Evolutionary conservation across 1,284 basidiomycete genomes (phyloP).

Genomic region (Rugosomyces carneus): DNA sequence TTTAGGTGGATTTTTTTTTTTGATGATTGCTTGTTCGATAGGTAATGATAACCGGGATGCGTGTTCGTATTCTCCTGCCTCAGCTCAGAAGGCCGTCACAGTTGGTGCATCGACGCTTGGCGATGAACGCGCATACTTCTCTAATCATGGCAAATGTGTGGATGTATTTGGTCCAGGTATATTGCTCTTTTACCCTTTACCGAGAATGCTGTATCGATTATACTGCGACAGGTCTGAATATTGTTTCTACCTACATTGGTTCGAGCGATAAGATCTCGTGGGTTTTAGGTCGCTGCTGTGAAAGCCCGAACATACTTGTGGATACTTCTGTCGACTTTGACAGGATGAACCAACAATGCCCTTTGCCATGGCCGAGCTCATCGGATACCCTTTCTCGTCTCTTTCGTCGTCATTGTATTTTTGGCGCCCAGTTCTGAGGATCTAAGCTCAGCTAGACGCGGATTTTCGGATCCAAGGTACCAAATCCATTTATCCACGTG

Average conservation of each 20-base stretch:
- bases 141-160: conserved; percentile 74
- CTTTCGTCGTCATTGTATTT: neutral
- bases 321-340: neutral
- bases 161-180: conserved; percentile 78
- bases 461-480: neutral
- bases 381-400: neutral
- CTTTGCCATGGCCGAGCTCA: neutral
- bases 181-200: conserved; percentile 1
- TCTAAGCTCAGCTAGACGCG: neutral
- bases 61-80: conserved; percentile 80
- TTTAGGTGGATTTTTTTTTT: neutral
- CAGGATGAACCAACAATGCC: neutral
- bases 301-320: neutral
- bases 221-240: conserved; percentile 52
- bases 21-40: conserved; percentile 16
- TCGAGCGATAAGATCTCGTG: conserved; percentile 26
- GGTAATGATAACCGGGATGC: conserved; percentile 68
- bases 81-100: conserved; percentile 72
- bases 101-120: conserved; percentile 79
- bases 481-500: neutral
- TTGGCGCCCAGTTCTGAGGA: neutral
- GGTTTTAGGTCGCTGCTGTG: neutral
- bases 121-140: conserved; percentile 88
- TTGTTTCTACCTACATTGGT: conserved; percentile 73
- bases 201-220: neutral